Evolutionary conservation across 192 early-diverging fungal species (phyloP).

Genomic region (Linnemannia elongata): DNA sequence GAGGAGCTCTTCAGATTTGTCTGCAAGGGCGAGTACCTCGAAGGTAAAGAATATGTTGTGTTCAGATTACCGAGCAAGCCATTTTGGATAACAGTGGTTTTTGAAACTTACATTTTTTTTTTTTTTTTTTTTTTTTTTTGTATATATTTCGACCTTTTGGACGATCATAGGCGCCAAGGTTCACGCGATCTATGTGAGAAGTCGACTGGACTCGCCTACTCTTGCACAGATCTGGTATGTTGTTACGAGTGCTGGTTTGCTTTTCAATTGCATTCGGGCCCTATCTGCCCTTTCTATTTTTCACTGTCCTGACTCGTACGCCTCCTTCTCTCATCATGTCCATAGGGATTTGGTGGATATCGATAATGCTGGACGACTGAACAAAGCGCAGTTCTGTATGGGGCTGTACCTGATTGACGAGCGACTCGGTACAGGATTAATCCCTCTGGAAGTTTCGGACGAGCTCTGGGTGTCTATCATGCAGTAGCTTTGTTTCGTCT

Average conservation of each 20-base stretch:
- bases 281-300: not conserved
- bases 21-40: slow-evolving; percentile 38
- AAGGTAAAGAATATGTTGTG: slow-evolving; percentile 28
- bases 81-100: not conserved
- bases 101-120: slow-evolving; percentile 3
- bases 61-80: not conserved
- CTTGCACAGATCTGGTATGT: slow-evolving; percentile 59
- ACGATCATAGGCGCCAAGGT: slow-evolving; percentile 41
- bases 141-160: not conserved
- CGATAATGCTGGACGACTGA: slow-evolving; percentile 55
- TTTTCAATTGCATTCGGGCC: not conserved
- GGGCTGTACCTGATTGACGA: slow-evolving; percentile 65
- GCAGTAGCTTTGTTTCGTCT: slow-evolving; percentile 10
- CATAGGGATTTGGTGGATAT: slow-evolving; percentile 58
- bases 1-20: slow-evolving; percentile 39
- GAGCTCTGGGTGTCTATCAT: slow-evolving; percentile 55
- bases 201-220: slow-evolving; percentile 56
- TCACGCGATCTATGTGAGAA: slow-evolving; percentile 54
- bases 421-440: slow-evolving; percentile 52
- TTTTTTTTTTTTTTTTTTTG: slow-evolving; percentile 7
- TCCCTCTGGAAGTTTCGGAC: slow-evolving; percentile 53
- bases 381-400: slow-evolving; percentile 57
- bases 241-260: too few species aligned
- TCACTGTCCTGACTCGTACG: not conserved
- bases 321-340: not conserved